Evolutionary conservation across 1,139 yeast genomes (phyloP), one percentile per base, ranked within the genome.

Genomic region (Taphrina wiesneri): DNA sequence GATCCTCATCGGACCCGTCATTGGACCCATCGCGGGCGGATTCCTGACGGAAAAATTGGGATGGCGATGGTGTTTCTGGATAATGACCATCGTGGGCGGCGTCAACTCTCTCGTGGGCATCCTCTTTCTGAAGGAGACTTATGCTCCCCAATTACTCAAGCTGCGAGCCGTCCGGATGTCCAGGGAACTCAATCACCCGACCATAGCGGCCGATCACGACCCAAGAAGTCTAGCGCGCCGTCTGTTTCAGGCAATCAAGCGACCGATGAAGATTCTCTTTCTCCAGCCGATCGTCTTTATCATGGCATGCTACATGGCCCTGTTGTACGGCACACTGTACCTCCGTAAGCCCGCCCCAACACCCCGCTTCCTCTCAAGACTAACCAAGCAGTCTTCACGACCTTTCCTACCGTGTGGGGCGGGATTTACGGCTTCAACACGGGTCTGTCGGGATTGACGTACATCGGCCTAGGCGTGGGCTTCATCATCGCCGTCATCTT

Each of bases 1-100:
- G 86, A 85, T 85, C 0, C 76, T 82, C 0, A 74, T 84, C 75
- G 95, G 95, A 69, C 95, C 95, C 1, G 87, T 86, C 53, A 76
- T 87, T 61, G 91, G 93, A 52, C 95, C 95, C 17, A 82, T 88
- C 64, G 82, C 87, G 73, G 92, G 92, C 66, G 88, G 90, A 0
- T 88, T 85, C 75, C 88, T 87, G 34, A 87, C 86, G n/a, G 85
- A 86, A 72, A 75, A 81, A 64, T 15, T 43, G 23, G 85, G 86
- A 64, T 86, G 92, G 89, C 81, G 85, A 75, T 87, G 90, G 51
- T 65, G 76, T 5, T 70, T 71, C 52, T 86, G 88, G 86, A 77
- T 85, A 32, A 81, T 85, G 79, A 69, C 78, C 83, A 70, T 70
- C 26, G 73, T 77, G 1, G 74, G 62, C n/a, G 66, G 1, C 78